Evolutionary conservation across 2,329 filamentous ascomycete genomes (phyloP).

Genomic region (Exophiala sp.): DNA sequence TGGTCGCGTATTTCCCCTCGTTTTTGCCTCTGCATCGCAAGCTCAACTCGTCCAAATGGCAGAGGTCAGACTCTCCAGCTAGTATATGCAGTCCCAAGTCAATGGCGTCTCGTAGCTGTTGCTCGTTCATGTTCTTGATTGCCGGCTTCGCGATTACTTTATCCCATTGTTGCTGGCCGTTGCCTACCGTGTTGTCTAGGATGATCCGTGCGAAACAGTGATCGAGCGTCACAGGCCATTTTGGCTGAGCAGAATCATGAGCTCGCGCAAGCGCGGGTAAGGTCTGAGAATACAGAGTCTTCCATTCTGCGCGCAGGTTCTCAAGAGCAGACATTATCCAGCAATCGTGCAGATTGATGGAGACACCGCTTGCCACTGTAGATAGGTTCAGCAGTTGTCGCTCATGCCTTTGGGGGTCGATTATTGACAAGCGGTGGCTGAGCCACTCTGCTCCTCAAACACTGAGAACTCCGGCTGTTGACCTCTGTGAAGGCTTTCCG

Average conservation of each 20-base stretch:
- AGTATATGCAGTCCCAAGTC: slow-evolving; percentile 38
- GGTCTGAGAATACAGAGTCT: slow-evolving; percentile 25
- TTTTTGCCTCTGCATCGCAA: slow-evolving; percentile 38
- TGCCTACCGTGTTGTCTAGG: slow-evolving; percentile 40
- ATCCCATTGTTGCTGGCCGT: slow-evolving; percentile 42
- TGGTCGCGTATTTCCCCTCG: slow-evolving; percentile 19
- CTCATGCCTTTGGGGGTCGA: no score
- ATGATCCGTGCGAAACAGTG: slow-evolving; percentile 29
- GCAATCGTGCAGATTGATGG: neutral
- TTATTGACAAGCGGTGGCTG: no score
- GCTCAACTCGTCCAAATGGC: slow-evolving; percentile 40
- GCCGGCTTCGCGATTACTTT: slow-evolving; percentile 42
- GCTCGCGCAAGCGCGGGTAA: slow-evolving; percentile 28
- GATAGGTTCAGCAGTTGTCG: no score
- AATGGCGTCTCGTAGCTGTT: slow-evolving; percentile 39
- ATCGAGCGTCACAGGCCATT: slow-evolving; percentile 40
- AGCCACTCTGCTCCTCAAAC: no score
- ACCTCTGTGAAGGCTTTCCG: neutral
- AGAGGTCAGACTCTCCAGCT: slow-evolving; percentile 37
- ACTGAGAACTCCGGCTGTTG: no score
- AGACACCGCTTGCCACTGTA: no score
- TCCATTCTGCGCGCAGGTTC: slow-evolving; percentile 24
- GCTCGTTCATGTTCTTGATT: slow-evolving; percentile 41
- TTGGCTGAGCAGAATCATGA: slow-evolving; percentile 30
- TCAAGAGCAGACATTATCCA: slow-evolving; percentile 13